These are phyloP conservation scores for Diphasiastrum complanatum DNA, from an alignment of 83 land plant species.

Conservation along the genomic window DNA sequence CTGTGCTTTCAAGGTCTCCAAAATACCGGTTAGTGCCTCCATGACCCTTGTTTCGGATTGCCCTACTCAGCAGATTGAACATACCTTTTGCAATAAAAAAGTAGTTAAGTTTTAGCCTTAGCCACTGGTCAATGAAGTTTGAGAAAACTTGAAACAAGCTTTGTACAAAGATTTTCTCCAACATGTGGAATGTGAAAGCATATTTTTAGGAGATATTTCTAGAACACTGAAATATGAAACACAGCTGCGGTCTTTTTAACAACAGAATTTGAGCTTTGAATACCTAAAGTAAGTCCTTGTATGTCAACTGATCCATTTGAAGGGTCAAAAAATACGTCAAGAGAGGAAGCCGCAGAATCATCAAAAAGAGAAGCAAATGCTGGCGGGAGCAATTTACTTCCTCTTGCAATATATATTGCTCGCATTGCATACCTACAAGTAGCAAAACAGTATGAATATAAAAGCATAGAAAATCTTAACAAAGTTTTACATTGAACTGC, in stretches of 20 bases:
- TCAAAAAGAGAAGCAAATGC: conserved; percentile 87
- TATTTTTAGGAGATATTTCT: conserved; percentile 3
- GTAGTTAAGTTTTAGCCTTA: too few species aligned
- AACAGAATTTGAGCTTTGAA: too few species aligned
- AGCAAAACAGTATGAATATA: too few species aligned
- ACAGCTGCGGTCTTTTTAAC: too few species aligned
- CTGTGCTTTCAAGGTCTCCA: conserved; percentile 81
- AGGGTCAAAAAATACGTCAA: conserved; percentile 93
- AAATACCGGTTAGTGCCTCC: conserved; percentile 81
- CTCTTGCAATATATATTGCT: conserved; percentile 83
- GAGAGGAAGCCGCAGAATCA: conserved; percentile 80
- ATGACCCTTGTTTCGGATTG: conserved; percentile 51
- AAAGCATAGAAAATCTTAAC: too few species aligned
- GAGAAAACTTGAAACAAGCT: too few species aligned
- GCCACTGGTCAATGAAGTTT: too few species aligned
- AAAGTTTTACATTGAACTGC: too few species aligned
- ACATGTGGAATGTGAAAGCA: neutral
- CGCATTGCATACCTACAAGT: conserved; percentile 79
- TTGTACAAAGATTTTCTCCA: too few species aligned
- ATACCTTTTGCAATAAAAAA: conserved; percentile 45
- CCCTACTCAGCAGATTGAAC: conserved; percentile 70
- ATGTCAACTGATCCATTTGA: conserved; percentile 56
- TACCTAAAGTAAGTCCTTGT: conserved; percentile 82
- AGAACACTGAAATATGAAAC: neutral
- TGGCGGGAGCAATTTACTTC: conserved; percentile 85